Percentiles rank a stretch among this genome's conserved stretches.
phyloP scores from a whole-genome alignment of 2,329 filamentous ascomycete genomes.

The Sclerotinia nivalis region DNA sequence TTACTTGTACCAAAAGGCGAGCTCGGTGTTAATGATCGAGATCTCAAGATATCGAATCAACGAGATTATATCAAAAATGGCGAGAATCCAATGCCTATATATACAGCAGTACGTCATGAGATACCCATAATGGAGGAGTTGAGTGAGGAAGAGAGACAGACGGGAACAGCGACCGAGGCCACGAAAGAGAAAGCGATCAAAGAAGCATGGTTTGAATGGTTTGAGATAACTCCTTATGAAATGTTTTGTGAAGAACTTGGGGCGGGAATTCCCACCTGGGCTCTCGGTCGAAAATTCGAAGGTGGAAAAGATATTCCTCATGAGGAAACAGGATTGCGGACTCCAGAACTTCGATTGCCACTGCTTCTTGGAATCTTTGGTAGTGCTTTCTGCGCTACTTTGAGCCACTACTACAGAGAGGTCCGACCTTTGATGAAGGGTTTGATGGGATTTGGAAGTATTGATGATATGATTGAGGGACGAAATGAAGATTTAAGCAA shows the following conservation, averaged over 20 bases:
- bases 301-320: constrained; percentile 66
- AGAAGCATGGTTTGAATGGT: constrained; percentile 97
- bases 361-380: constrained; percentile 94
- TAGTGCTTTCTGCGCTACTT: constrained; percentile 90
- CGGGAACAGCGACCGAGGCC: constrained; percentile 46
- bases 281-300: constrained; percentile 79
- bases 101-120: constrained; percentile 92
- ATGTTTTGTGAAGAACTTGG: constrained; percentile 91
- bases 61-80: constrained; percentile 73
- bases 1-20: constrained; percentile 86
- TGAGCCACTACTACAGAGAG: constrained; percentile 95
- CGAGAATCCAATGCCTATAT: constrained; percentile 85
- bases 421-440: constrained; percentile 78
- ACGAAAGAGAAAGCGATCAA: constrained; percentile 55
- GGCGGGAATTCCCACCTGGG: constrained; percentile 94
- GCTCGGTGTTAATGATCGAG: constrained; percentile 69
- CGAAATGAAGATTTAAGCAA: constrained; percentile 83
- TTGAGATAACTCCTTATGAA: constrained; percentile 92
- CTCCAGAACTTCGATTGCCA: constrained; percentile 83
- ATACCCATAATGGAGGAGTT: constrained; percentile 67
- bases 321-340: constrained; percentile 65
- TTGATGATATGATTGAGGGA: constrained; percentile 82
- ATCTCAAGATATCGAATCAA: constrained; percentile 92
- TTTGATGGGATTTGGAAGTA: constrained; percentile 69
- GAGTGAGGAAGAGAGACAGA: constrained; percentile 43